These are phyloP conservation scores for Trichoderma virens DNA, from an alignment of 495 filamentous ascomycete species.

Conservation along the genomic window DNA sequence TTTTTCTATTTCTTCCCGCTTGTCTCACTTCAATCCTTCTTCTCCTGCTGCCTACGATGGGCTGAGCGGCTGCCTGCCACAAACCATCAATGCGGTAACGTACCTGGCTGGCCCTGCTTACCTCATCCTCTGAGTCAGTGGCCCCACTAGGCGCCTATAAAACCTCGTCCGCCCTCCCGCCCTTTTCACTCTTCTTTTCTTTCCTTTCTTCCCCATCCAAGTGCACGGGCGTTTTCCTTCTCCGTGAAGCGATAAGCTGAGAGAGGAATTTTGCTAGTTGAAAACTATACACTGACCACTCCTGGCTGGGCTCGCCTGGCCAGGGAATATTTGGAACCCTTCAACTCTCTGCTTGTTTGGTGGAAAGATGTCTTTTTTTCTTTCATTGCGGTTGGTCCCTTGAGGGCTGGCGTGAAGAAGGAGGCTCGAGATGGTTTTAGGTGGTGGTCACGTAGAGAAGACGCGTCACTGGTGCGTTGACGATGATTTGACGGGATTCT, in stretches of 20 bases:
- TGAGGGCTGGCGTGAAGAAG: conserved; percentile 12
- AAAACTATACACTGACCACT: conserved; percentile 30
- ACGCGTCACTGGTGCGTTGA: no score
- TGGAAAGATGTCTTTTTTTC: conserved; percentile 14
- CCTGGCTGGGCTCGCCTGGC: conserved; percentile 19
- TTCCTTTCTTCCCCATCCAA: conserved; percentile 10
- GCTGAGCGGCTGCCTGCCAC: not conserved
- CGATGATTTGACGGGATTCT: no score
- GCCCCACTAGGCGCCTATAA: conserved; percentile 7
- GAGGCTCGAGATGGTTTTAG: not conserved
- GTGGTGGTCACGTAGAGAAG: no score
- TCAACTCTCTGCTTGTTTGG: not conserved
- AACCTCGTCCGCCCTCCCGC: conserved; percentile 4
- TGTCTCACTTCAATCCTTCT: not conserved
- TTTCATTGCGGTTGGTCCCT: conserved; percentile 15
- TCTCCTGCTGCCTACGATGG: not conserved
- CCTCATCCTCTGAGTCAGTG: not conserved
- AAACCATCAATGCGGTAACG: no score
- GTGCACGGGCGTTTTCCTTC: conserved; percentile 14
- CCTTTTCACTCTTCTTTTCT: conserved; percentile 3
- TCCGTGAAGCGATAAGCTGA: conserved; percentile 14
- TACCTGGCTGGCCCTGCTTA: not conserved
- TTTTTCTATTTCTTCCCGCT: not conserved
- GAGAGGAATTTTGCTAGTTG: conserved; percentile 27
- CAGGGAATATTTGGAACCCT: conserved; percentile 27